These are phyloP conservation scores for Buddleja alternifolia DNA, from an alignment of 257 asterid species.

Conservation along the genomic window DNA sequence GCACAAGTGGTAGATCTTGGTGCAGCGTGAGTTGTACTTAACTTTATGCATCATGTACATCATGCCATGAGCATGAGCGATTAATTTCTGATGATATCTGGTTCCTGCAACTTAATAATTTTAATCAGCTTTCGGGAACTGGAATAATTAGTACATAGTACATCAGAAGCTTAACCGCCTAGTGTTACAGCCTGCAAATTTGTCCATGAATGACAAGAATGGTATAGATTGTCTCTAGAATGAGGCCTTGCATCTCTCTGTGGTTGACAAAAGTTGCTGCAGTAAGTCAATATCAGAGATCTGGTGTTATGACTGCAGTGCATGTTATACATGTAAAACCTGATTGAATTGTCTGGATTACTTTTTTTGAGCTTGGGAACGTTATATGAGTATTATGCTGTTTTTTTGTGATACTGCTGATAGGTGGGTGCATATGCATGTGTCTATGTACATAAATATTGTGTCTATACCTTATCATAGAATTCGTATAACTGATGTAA, in stretches of 20 bases:
- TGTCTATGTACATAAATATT: not conserved
- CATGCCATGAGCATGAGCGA: not conserved
- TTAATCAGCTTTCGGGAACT: not conserved
- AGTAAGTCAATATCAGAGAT: not conserved
- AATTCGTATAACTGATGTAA: not conserved
- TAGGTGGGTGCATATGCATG: not conserved
- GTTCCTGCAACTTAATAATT: not conserved
- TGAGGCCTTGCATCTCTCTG: not conserved
- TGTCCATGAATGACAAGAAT: not conserved
- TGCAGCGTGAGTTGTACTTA: not conserved
- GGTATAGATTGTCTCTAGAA: not conserved
- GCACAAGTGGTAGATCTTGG: not conserved
- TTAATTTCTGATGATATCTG: not conserved
- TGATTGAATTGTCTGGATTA: not conserved
- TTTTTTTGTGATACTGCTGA: not conserved
- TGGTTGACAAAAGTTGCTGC: not conserved
- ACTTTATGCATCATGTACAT: not conserved
- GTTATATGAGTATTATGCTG: not conserved
- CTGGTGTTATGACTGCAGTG: conserved; percentile 4
- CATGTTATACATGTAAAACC: not conserved
- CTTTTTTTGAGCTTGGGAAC: not conserved
- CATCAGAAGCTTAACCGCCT: not conserved
- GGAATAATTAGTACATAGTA: not conserved
- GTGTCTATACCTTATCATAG: not conserved
- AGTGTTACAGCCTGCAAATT: not conserved